Conservation (phyloP, 352 stramenopile genomes). For the Achlya hypogyna region DNA sequence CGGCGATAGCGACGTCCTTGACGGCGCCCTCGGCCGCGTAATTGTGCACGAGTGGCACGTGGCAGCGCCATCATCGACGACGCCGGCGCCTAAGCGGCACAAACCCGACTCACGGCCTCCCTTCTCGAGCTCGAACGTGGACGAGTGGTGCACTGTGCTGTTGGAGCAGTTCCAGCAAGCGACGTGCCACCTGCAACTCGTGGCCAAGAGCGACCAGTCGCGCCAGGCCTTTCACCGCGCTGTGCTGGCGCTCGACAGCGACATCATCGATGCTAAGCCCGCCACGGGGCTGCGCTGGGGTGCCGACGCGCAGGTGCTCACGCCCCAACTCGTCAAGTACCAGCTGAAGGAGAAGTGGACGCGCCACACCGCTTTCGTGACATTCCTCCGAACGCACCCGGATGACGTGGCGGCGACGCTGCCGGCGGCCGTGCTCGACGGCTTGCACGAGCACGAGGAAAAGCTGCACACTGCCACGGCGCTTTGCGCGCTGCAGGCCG, state of each 20-base stretch:
- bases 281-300: conserved; percentile 77
- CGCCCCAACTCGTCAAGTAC: conserved; percentile 73
- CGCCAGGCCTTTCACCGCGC: conserved; percentile 37
- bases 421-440: conserved; percentile 19
- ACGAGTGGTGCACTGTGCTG: conserved; percentile 12
- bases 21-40: neutral
- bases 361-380: conserved; percentile 46
- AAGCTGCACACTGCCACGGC: conserved; percentile 67
- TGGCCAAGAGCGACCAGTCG: neutral
- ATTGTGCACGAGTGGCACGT: neutral
- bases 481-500: conserved; percentile 52
- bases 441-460: conserved; percentile 59
- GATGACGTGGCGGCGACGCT: neutral
- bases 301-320: conserved; percentile 27
- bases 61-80: neutral
- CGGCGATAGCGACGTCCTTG: neutral
- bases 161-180: conserved; percentile 17
- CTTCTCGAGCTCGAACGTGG: neutral
- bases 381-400: conserved; percentile 39
- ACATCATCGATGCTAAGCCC: conserved; percentile 72
- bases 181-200: neutral
- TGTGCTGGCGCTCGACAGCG: conserved; percentile 42
- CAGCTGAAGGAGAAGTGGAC: conserved; percentile 73
- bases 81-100: conserved; percentile 6
- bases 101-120: neutral